These are phyloP conservation scores for Aaosphaeria pasadenensis DNA, from an alignment of 2,329 filamentous ascomycete species.

Conservation along the genomic window DNA sequence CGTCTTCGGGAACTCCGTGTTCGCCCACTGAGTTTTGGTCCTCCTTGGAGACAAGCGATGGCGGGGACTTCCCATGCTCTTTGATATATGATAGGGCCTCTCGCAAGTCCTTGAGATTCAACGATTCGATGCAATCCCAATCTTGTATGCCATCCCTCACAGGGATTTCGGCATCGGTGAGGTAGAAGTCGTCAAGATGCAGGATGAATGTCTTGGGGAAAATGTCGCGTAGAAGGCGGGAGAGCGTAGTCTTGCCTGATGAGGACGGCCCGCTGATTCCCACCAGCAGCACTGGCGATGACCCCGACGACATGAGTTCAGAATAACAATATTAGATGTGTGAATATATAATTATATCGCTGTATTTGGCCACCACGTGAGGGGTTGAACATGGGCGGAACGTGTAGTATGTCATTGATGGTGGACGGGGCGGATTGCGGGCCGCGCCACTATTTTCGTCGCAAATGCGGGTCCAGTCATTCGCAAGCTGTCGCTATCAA, in stretches of 20 bases:
- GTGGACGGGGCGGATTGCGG: too few species aligned
- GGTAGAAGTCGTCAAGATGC: constrained; percentile 96
- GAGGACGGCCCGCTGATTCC: constrained; percentile 88
- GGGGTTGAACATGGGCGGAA: constrained; percentile 1
- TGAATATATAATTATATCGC: background rate
- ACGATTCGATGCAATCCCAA: constrained; percentile 84
- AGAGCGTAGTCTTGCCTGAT: constrained; percentile 92
- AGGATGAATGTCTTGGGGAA: constrained; percentile 75
- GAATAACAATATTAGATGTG: background rate
- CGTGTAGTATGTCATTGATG: background rate
- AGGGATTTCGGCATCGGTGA: constrained; percentile 66
- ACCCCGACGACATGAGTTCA: background rate
- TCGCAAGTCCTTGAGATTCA: constrained; percentile 69
- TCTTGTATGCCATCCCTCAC: constrained; percentile 62
- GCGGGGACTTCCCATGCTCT: constrained; percentile 60
- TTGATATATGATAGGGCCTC: constrained; percentile 69
- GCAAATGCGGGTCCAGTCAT: too few species aligned
- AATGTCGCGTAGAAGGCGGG: constrained; percentile 76
- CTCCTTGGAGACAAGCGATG: constrained; percentile 53
- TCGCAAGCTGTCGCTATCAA: too few species aligned
- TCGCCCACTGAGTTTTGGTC: constrained; percentile 55
- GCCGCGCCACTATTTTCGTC: too few species aligned
- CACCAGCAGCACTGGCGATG: constrained; percentile 56
- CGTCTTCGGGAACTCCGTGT: constrained; percentile 23
- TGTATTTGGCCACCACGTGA: constrained; percentile 3